phyloP scores from a whole-genome alignment of 176 grass and related monocot genomes.

The Pontederia paniculata region DNA sequence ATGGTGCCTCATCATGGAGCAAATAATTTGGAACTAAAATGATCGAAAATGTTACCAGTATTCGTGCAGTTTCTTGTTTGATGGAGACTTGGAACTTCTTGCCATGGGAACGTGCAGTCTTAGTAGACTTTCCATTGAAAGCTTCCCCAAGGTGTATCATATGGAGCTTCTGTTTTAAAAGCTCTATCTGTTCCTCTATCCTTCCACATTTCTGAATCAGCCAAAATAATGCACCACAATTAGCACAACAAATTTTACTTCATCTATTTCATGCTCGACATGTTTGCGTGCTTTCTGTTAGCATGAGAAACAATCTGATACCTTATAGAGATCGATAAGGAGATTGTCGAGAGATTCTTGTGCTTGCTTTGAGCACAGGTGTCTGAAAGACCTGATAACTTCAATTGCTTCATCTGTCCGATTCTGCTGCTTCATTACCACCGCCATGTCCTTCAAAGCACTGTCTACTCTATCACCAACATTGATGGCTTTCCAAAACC shows the following conservation, averaged over 20 bases:
- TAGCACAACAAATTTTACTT: not conserved
- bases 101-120: slow-evolving; percentile 83
- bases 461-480: slow-evolving; percentile 78
- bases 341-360: slow-evolving; percentile 90
- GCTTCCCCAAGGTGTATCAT: slow-evolving; percentile 75
- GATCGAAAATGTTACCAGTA: slow-evolving; percentile 34
- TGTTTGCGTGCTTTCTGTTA: not conserved
- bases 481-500: slow-evolving; percentile 98
- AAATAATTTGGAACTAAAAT: not conserved
- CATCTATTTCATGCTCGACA: no score
- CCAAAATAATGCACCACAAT: not conserved
- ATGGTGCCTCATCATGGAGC: no score
- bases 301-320: not conserved
- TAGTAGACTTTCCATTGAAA: slow-evolving; percentile 77
- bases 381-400: slow-evolving; percentile 68
- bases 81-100: slow-evolving; percentile 98
- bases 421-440: slow-evolving; percentile 88
- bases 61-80: slow-evolving; percentile 68
- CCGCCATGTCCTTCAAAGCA: slow-evolving; percentile 77
- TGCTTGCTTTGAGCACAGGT: slow-evolving; percentile 81
- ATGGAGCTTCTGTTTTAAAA: slow-evolving; percentile 82
- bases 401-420: slow-evolving; percentile 63
- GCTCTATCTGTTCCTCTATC: slow-evolving; percentile 73
- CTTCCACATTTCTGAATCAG: slow-evolving; percentile 64
- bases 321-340: slow-evolving; percentile 96